Evolutionary conservation across 2,329 filamentous ascomycete genomes (phyloP).

Genomic region (Sarocladium kiliense): DNA sequence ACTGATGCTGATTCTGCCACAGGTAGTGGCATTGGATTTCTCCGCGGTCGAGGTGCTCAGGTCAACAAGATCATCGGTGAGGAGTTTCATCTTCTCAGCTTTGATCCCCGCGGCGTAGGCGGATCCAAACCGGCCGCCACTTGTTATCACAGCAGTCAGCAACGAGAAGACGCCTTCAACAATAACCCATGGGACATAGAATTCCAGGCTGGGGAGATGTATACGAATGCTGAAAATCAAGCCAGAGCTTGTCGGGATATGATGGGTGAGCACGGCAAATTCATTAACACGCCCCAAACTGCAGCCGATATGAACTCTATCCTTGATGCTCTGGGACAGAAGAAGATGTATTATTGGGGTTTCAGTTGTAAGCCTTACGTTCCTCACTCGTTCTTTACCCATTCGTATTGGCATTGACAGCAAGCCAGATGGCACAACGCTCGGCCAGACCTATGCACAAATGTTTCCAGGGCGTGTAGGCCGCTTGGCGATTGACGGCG

Average conservation of each 20-base stretch:
- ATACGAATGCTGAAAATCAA: constrained; percentile 21
- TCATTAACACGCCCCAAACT: constrained; percentile 44
- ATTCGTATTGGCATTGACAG: neutral
- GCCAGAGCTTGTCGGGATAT: constrained; percentile 36
- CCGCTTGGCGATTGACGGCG: constrained; percentile 31
- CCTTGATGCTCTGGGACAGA: constrained; percentile 60
- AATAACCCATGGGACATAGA: constrained; percentile 19
- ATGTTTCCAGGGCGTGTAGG: constrained; percentile 28
- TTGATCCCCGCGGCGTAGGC: constrained; percentile 42
- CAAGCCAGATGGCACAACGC: constrained; percentile 27
- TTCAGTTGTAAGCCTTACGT: constrained; percentile 29
- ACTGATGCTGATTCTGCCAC: neutral
- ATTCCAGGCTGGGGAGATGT: constrained; percentile 17
- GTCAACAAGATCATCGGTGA: constrained; percentile 33
- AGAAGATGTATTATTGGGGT: constrained; percentile 34
- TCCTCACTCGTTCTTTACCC: neutral
- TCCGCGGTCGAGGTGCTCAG: constrained; percentile 28
- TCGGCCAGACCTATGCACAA: constrained; percentile 35
- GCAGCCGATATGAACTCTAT: constrained; percentile 54
- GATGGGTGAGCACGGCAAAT: constrained; percentile 37
- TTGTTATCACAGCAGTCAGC: constrained; percentile 33
- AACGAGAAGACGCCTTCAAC: constrained; percentile 15
- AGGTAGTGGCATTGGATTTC: constrained; percentile 28
- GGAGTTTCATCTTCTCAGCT: constrained; percentile 39
- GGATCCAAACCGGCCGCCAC: constrained; percentile 22